phyloP scores from a whole-genome alignment of 208 protist species.

The Leishmania tropica region DNA sequence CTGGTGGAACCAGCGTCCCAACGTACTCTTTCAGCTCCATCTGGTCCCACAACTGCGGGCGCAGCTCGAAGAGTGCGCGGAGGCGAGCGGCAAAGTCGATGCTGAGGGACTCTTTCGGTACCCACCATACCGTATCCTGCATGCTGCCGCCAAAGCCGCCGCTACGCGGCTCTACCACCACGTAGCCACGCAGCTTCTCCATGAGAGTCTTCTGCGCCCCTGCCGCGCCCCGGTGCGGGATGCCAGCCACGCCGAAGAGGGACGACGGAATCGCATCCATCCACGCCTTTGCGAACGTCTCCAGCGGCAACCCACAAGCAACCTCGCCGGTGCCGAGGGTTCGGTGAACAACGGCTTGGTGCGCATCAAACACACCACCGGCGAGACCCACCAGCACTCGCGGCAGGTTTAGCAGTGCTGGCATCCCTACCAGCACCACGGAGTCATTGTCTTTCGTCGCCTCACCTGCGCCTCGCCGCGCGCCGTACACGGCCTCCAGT shows the following conservation, averaged over 20 bases:
- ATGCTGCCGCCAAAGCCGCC: neutral
- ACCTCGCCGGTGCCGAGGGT: constrained; percentile 13
- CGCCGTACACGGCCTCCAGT: constrained; percentile 53
- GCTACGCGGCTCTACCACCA: constrained; percentile 23
- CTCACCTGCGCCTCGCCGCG: neutral
- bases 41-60: constrained; percentile 49
- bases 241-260: constrained; percentile 29
- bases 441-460: neutral
- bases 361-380: constrained; percentile 40
- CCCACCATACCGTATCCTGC: constrained; percentile 41
- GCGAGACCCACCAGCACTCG: constrained; percentile 52
- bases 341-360: constrained; percentile 9
- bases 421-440: constrained; percentile 1
- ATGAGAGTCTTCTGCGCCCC: constrained; percentile 18
- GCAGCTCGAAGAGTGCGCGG: constrained; percentile 55
- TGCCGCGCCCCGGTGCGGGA: constrained; percentile 15
- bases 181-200: constrained; percentile 39
- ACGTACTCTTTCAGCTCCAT: constrained; percentile 58
- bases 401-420: constrained; percentile 23
- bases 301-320: constrained; percentile 33
- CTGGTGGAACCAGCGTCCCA: constrained; percentile 44
- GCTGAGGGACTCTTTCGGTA: constrained; percentile 45
- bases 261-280: constrained; percentile 33
- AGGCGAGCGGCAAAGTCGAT: constrained; percentile 44
- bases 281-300: constrained; percentile 41